Base-by-base conservation (phyloP, 164 flowering plant species). In the Tinospora cordifolia region DNA sequence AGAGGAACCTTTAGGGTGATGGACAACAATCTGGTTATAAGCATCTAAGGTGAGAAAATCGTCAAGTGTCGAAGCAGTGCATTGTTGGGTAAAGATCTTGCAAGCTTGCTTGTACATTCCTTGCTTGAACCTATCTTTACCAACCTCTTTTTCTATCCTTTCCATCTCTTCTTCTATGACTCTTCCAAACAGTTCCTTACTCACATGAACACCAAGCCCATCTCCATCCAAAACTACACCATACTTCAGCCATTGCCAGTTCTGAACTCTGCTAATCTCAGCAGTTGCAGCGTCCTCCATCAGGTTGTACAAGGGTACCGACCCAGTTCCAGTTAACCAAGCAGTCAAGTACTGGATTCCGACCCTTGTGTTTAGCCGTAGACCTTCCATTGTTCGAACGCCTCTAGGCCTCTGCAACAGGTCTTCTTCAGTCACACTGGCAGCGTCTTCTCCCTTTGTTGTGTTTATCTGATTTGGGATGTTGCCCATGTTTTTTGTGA, bases 211-310 rank as follows among this genome's bases (percentile, higher is more conserved):
- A 3, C 88, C 90, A 8, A 87, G 77, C 34, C 90, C 91, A 68
- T 89, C 93, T 27, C 95, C 97, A 36, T 93, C 84, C 79, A 93
- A 73, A 34, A 79, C 89, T 34, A 78, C 95, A 13, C 82, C 88
- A 27, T 92, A 84, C 63, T 84, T 88, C 75, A 91, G 69, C 98
- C 97, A 93, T 72, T 93, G 97, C 97, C 97, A 93, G 81, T 87
- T 88, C 80, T 93, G 98, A 6, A 86, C 97, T 40, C 96, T 73
- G 83, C 97, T 89, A 17, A 93, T 91, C 82, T 93, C 97, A 0
- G 98, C 97, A 1, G 97, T 93, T 0, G 98, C 96, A 2, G 97
- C 97, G 69, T 93, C 98, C 80, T 93, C 98, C 98, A 93, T 93
- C 44, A 93, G 89, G 81, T 93, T 88, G 85, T 93, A 91, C 10